Conservation (phyloP, 345 rosid genomes). For the Lumnitzera racemosa region DNA sequence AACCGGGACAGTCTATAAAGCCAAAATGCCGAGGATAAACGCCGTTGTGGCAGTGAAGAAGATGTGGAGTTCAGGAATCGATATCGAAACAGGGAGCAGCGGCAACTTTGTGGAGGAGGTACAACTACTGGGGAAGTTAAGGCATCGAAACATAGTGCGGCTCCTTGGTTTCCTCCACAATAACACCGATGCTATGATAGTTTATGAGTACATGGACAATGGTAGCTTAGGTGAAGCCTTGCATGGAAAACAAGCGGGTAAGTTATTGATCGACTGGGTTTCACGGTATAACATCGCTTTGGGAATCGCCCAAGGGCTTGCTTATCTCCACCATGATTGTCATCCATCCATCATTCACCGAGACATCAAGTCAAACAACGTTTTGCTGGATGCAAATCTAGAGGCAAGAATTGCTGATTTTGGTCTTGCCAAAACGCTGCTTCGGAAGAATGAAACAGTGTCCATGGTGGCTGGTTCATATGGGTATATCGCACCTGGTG, state of each 20-base stretch:
- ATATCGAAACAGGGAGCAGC: constrained; percentile 50
- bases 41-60: constrained; percentile 76
- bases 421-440: constrained; percentile 90
- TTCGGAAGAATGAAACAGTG: constrained; percentile 75
- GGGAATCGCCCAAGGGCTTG: constrained; percentile 88
- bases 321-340: constrained; percentile 93
- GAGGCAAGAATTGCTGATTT: constrained; percentile 90
- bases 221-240: constrained; percentile 83
- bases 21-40: constrained; percentile 46
- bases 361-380: constrained; percentile 84
- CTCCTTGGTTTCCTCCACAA: constrained; percentile 72
- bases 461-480: constrained; percentile 97
- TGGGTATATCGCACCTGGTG: constrained; percentile 94
- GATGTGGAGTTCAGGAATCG: constrained; percentile 68
- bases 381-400: constrained; percentile 75
- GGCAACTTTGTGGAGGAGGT: constrained; percentile 78
- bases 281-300: constrained; percentile 76
- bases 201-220: constrained; percentile 81
- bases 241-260: constrained; percentile 63
- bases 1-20: constrained; percentile 80
- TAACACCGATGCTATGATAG: constrained; percentile 59
- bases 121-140: constrained; percentile 67
- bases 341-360: constrained; percentile 80
- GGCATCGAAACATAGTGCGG: constrained; percentile 89
- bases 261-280: constrained; percentile 77